Evolutionary conservation across 129 eudicot genomes (phyloP).

Genomic region (Pseudognaphalium luteoalbum): DNA sequence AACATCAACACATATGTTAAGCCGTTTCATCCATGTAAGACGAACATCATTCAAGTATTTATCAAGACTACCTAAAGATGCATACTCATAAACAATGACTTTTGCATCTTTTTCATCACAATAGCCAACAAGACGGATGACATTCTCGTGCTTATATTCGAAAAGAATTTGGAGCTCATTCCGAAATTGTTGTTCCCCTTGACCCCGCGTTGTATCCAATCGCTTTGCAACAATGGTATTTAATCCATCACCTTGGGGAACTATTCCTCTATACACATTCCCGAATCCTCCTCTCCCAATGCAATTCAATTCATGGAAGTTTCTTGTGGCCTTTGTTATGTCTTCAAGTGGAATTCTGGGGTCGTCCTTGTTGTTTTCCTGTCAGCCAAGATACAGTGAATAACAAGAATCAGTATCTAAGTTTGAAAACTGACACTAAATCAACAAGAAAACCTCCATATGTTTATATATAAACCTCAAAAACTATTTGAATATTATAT

Average conservation of each 20-base stretch:
- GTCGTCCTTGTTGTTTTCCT: neutral
- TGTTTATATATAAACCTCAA: no score
- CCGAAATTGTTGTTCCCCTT: no score
- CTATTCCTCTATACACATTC: neutral
- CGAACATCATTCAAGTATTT: neutral
- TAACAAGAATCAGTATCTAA: no score
- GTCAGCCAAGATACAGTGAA: neutral
- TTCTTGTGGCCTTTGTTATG: neutral
- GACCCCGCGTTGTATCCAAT: no score
- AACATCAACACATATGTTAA: constrained; percentile 1
- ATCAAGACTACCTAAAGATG: neutral
- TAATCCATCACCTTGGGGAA: neutral
- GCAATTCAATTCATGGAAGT: neutral
- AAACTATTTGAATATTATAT: no score
- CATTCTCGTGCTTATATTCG: no score
- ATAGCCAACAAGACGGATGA: no score
- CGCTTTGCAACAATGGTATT: neutral
- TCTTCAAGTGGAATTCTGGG: neutral
- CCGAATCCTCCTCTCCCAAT: neutral
- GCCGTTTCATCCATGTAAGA: neutral
- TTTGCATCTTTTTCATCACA: neutral
- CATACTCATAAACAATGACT: neutral
- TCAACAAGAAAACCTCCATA: no score
- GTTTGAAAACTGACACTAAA: no score
- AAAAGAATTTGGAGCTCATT: no score